Conservation (phyloP, 2,329 filamentous ascomycete species). For the Cercospora sp. region DNA sequence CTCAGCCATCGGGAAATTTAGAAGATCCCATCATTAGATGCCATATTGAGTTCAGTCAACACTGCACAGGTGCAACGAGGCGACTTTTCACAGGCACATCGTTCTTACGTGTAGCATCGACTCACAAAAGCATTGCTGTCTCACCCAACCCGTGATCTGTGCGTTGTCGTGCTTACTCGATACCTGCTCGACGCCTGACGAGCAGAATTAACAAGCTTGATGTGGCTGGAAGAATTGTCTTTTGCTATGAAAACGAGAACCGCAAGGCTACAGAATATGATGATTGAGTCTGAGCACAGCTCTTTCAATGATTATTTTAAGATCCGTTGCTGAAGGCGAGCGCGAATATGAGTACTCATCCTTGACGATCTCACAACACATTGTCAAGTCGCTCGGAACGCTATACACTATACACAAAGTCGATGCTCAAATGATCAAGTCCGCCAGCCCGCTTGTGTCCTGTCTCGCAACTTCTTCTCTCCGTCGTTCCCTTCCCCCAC, state of each 20-base stretch:
- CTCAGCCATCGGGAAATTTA: neutral
- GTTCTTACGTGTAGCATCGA: neutral
- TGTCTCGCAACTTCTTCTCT: neutral
- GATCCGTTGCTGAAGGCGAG: no score
- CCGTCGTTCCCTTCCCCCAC: neutral
- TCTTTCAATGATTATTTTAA: neutral
- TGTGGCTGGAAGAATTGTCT: neutral
- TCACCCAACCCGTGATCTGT: neutral
- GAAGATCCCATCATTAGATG: neutral
- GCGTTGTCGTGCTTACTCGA: neutral
- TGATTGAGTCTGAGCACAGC: neutral
- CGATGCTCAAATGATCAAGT: slow-evolving; percentile 6
- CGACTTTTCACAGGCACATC: neutral
- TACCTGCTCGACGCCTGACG: neutral
- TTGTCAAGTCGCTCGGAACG: neutral
- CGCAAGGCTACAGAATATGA: neutral
- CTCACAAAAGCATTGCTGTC: neutral
- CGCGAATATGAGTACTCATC: neutral
- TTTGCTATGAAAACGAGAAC: neutral
- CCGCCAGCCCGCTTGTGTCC: slow-evolving; percentile 5
- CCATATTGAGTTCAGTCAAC: neutral
- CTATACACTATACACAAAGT: neutral
- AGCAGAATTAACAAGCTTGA: no score
- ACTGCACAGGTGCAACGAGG: neutral
- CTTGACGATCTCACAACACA: neutral